phyloP scores from a whole-genome alignment of 768 basidiomycete species.

The Arthromyces matolae region DNA sequence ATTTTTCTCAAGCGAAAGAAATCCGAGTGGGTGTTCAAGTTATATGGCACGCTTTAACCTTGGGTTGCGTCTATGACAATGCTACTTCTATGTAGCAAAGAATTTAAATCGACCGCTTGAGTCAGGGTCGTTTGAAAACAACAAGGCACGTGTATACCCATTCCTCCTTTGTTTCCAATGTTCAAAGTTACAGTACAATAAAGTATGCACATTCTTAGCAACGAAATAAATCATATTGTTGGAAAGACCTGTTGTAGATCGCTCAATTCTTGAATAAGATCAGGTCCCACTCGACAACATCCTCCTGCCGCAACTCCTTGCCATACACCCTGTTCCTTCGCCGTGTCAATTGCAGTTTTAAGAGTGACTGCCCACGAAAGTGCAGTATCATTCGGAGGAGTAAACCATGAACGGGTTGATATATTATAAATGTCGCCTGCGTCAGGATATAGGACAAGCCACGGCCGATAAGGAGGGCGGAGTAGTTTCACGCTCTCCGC shows the following conservation, averaged over 20 bases:
- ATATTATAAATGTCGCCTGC: conserved; percentile 56
- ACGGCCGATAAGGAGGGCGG: conserved; percentile 31
- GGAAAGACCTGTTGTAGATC: not conserved
- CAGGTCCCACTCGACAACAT: conserved; percentile 61
- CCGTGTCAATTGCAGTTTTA: conserved; percentile 19
- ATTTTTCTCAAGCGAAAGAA: conserved; percentile 1
- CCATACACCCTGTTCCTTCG: conserved; percentile 31
- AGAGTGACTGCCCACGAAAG: conserved; percentile 36
- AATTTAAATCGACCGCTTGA: conserved; percentile 2
- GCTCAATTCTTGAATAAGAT: conserved; percentile 38
- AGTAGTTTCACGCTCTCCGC: conserved; percentile 16
- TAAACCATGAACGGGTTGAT: conserved; percentile 40
- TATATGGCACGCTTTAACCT: not conserved
- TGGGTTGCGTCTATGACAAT: no score
- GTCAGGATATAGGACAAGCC: conserved; percentile 72
- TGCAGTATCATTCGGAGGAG: conserved; percentile 13
- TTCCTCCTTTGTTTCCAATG: no score
- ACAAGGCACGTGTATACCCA: conserved; percentile 13
- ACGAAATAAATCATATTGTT: not conserved
- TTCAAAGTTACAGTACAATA: not conserved
- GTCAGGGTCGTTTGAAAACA: not conserved
- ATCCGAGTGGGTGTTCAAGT: not conserved
- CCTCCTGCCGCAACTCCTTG: conserved; percentile 60
- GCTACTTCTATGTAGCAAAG: no score
- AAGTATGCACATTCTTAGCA: not conserved